phyloP scores from a whole-genome alignment of 345 rosid species.

The Populus alba region DNA sequence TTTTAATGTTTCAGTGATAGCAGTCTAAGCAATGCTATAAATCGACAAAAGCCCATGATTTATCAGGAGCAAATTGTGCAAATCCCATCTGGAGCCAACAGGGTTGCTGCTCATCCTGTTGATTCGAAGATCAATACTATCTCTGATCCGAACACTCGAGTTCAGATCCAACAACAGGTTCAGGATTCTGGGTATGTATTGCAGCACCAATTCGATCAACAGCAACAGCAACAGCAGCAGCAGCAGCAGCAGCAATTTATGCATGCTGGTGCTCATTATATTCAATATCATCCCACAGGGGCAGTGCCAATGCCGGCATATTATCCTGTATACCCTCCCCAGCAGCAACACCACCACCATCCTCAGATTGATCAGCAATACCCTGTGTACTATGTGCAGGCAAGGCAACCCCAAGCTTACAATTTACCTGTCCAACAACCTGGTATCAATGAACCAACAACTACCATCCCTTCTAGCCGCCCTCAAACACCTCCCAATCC shows the following conservation, averaged over 20 bases:
- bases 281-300: constrained; percentile 64
- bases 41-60: constrained; percentile 57
- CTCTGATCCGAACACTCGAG: constrained; percentile 48
- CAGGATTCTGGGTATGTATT: constrained; percentile 56
- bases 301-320: constrained; percentile 62
- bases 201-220: constrained; percentile 60
- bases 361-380: constrained; percentile 84
- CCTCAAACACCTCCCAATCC: constrained; percentile 60
- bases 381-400: constrained; percentile 64
- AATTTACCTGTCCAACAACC: constrained; percentile 61
- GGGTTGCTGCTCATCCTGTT: constrained; percentile 42
- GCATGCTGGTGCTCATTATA: constrained; percentile 63
- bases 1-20: constrained; percentile 60
- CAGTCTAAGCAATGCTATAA: constrained; percentile 60
- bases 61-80: constrained; percentile 68
- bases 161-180: constrained; percentile 43
- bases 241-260: constrained; percentile 63
- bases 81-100: constrained; percentile 51
- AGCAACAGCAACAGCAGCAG: constrained; percentile 28
- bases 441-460: constrained; percentile 49
- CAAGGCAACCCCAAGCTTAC: constrained; percentile 60
- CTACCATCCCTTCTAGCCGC: constrained; percentile 42
- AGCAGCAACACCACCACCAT: constrained; percentile 62
- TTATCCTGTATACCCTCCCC: constrained; percentile 70
- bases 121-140: constrained; percentile 50